phyloP scores from a whole-genome alignment of 1,284 basidiomycete species.

The Anthracocystis setariae region DNA sequence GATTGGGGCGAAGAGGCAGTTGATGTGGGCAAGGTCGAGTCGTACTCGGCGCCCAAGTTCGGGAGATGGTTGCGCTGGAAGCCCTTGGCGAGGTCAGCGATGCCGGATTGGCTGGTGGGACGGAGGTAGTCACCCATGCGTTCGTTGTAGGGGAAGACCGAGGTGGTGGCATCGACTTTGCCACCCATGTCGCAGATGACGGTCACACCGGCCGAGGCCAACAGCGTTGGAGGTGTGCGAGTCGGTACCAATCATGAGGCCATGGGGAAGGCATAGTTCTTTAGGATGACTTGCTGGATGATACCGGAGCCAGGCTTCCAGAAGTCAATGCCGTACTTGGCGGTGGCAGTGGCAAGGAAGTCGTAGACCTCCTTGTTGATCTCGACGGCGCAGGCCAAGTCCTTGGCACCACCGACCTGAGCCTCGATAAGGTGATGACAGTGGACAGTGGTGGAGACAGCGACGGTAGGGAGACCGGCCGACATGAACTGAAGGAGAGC shows the following conservation, averaged over 20 bases:
- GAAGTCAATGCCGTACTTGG: constrained; percentile 99
- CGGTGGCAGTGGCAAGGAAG: constrained; percentile 96
- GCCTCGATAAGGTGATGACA: constrained; percentile 99
- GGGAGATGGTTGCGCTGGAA: constrained; percentile 93
- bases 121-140: constrained; percentile 93
- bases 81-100: constrained; percentile 86
- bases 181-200: constrained; percentile 99
- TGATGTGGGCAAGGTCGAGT: constrained; percentile 96
- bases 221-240: constrained; percentile 99
- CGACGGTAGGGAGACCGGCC: constrained; percentile 83
- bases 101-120: constrained; percentile 88
- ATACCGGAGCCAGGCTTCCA: constrained; percentile 99
- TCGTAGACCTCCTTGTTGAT: constrained; percentile 99
- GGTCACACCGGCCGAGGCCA: constrained; percentile 98
- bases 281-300: constrained; percentile 77
- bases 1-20: constrained; percentile 81
- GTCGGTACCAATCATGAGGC: constrained; percentile 99
- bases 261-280: constrained; percentile 99
- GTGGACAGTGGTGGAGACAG: constrained; percentile 90
- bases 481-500: constrained; percentile 99
- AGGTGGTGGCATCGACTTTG: constrained; percentile 98
- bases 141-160: constrained; percentile 96
- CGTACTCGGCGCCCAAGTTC: constrained; percentile 91
- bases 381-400: constrained; percentile 89
- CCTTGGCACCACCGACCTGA: constrained; percentile 89